Base-by-base conservation (phyloP, 1,284 basidiomycete species). In the Tilletiopsis washingtonensis region DNA sequence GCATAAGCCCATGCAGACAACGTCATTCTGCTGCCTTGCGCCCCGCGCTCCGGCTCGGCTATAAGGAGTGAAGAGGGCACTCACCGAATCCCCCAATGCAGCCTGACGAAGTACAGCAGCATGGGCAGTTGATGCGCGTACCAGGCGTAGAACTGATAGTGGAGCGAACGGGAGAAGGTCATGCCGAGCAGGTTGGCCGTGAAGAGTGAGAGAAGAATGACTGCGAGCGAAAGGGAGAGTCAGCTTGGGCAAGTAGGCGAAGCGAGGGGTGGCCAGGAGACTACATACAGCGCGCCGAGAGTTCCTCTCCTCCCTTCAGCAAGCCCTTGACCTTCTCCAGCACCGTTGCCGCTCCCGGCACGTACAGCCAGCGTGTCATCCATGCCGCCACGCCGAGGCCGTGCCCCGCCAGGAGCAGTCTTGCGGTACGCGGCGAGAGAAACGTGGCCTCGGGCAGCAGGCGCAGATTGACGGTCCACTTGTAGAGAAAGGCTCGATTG, bases 101-200 rank as follows among this genome's bases (percentile, higher is more conserved):
- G n/a, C n/a, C n/a, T n/a, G n/a, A n/a, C n/a, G n/a, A n/a, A n/a
- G n/a, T n/a, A n/a, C n/a, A n/a, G n/a, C 32, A 98, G 75, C 64
- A 93, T 83, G 0, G 91, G 89, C n/a, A 94, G 74, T 62, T 93
- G 88, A 57, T 90, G 85, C 11, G 86, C 89, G 74, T 97, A 97
- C 94, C 93, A 98, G 4, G 86, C 84, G 74, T 96, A 96, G 75
- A 99, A 99, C 66, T 99, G 93, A 74, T 97, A 98, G 74, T 99
- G 93, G 47, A 99, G 76, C 14, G 91, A 94, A n/a, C 94, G 82
- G 14, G 94, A 88, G 72, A 87, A 96, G 3, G 87, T 62, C 27
- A 98, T 85, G 20, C 93, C 93, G 54, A 96, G 84, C 44, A 98
- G 74, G 69, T 97, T 98, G 14, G 86, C 86, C 1, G 88, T 91